Evolutionary conservation across 805 yeast species (phyloP).

Genomic region (Brettanomyces nanus): DNA sequence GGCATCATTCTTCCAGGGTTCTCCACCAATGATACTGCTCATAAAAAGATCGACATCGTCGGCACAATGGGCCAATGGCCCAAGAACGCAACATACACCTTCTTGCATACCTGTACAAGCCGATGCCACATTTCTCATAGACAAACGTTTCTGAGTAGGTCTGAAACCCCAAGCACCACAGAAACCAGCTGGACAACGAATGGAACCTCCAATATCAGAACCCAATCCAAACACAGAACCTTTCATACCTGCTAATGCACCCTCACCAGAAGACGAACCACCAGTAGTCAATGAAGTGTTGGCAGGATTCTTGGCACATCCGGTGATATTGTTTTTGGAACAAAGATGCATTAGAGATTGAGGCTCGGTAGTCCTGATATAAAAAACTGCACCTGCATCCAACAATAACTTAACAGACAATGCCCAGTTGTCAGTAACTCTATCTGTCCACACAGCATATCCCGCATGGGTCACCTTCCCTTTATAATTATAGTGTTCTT

Average conservation of each 20-base stretch:
- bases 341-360: constrained; percentile 47
- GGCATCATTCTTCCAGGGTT: constrained; percentile 51
- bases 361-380: constrained; percentile 48
- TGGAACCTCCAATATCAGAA: constrained; percentile 49
- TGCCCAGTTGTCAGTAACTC: constrained; percentile 32
- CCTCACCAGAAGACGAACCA: constrained; percentile 48
- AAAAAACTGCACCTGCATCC: constrained; percentile 46
- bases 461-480: constrained; percentile 48
- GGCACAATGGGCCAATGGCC: constrained; percentile 38
- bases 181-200: constrained; percentile 47
- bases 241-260: constrained; percentile 36
- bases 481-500: constrained; percentile 42
- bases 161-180: constrained; percentile 40
- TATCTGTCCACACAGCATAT: constrained; percentile 31
- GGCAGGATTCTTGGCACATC: constrained; percentile 40
- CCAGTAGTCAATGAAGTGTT: constrained; percentile 38
- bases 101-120: constrained; percentile 37
- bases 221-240: constrained; percentile 37
- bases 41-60: constrained; percentile 40
- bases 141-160: constrained; percentile 40
- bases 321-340: constrained; percentile 45
- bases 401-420: constrained; percentile 32
- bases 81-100: constrained; percentile 34
- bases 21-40: constrained; percentile 32
- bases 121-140: constrained; percentile 28